Percentiles rank a stretch among this genome's conserved stretches.
Evolutionary conservation across 2,329 filamentous ascomycete genomes (phyloP).

Genomic region (Sporothrix variecibatus): DNA sequence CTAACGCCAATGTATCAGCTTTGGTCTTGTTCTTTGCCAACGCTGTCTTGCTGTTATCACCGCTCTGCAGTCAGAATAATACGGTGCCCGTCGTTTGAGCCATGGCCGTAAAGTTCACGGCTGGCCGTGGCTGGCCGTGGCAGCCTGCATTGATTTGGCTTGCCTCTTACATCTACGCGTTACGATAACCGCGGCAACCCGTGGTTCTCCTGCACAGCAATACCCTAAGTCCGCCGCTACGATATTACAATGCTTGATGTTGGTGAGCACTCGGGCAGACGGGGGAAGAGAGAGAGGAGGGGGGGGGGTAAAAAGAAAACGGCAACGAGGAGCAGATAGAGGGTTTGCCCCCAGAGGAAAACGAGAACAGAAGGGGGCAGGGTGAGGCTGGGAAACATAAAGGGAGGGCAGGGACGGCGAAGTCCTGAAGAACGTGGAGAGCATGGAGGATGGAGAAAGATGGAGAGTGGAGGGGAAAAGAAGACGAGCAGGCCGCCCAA

Average conservation of each 20-base stretch:
- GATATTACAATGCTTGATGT: neutral
- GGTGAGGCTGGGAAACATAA: neutral
- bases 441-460: neutral
- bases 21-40: neutral
- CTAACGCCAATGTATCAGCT: neutral
- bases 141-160: neutral
- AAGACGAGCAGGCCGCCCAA: neutral
- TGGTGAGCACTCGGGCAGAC: neutral
- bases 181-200: constrained; percentile 9
- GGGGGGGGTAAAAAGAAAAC: no score
- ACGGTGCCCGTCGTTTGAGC: no score
- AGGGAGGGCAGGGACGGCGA: neutral
- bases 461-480: neutral
- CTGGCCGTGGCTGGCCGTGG: neutral
- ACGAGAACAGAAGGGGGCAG: neutral
- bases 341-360: neutral
- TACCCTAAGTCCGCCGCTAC: constrained; percentile 13
- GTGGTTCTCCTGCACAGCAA: neutral
- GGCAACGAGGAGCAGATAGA: neutral
- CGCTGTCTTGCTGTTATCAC: neutral
- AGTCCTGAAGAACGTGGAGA: neutral
- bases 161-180: neutral
- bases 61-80: neutral
- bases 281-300: neutral
- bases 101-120: neutral